A percentile compares a stretch with the other conserved stretches of the same genome.
Conservation (phyloP, 805 yeast species). For the Candida khao-thaluensis region DNA sequence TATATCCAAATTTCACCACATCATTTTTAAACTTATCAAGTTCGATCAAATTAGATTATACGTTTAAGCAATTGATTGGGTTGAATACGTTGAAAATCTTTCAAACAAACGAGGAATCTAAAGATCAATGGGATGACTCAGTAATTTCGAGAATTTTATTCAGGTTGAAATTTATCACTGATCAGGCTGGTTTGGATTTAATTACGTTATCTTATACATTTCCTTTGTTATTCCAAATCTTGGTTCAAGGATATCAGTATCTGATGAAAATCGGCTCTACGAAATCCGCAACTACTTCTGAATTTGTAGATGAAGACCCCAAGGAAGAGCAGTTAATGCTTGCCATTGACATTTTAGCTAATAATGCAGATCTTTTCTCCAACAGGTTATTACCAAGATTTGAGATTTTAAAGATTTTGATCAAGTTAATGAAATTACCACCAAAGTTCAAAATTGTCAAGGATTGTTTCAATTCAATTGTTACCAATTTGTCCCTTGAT, state of each 20-base stretch:
- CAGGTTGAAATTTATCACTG: constrained; percentile 70
- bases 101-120: no score
- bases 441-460: constrained; percentile 78
- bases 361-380: constrained; percentile 67
- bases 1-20: constrained; percentile 43
- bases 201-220: constrained; percentile 68
- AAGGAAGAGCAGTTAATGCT: constrained; percentile 83
- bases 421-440: constrained; percentile 69
- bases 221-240: constrained; percentile 69
- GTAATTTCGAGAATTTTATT: constrained; percentile 64
- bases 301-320: constrained; percentile 77
- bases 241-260: constrained; percentile 62
- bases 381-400: constrained; percentile 68
- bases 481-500: constrained; percentile 71
- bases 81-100: constrained; percentile 65
- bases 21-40: constrained; percentile 12
- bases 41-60: constrained; percentile 12
- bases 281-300: constrained; percentile 54
- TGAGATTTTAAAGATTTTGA: constrained; percentile 57
- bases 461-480: constrained; percentile 75
- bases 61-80: constrained; percentile 44
- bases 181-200: constrained; percentile 68
- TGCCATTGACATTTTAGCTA: constrained; percentile 70
- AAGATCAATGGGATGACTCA: constrained; percentile 49
- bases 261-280: constrained; percentile 50